Evolutionary conservation across 2,329 filamentous ascomycete genomes (phyloP).

Genomic region (Fusarium keratoplasticum): DNA sequence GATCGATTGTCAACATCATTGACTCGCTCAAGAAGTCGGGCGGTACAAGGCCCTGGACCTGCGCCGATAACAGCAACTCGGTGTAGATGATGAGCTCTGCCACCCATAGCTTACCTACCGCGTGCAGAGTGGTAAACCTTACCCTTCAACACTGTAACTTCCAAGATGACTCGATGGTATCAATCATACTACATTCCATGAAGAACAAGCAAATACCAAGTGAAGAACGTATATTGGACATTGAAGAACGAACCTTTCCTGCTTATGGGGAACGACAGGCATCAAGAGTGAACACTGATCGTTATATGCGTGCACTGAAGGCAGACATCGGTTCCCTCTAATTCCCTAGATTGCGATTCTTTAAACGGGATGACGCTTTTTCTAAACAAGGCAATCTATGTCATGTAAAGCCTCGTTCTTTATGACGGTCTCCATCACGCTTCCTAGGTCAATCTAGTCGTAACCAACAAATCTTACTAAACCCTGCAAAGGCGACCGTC

Average conservation of each 20-base stretch:
- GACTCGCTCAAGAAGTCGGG: conserved; percentile 50
- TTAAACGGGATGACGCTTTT: background rate
- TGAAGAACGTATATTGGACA: background rate
- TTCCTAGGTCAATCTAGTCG: background rate
- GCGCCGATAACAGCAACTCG: conserved; percentile 56
- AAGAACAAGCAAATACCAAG: background rate
- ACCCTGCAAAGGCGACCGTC: conserved; percentile 7
- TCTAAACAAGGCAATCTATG: background rate
- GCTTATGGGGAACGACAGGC: background rate
- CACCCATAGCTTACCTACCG: background rate
- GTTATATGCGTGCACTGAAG: background rate
- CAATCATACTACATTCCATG: background rate
- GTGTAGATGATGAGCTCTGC: background rate
- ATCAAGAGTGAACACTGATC: background rate
- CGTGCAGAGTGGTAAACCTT: background rate
- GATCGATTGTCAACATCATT: conserved; percentile 52
- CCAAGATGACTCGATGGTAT: background rate
- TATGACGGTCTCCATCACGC: background rate
- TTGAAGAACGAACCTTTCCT: background rate
- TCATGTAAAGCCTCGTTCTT: background rate
- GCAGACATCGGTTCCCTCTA: background rate
- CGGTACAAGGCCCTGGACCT: conserved; percentile 55
- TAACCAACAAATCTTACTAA: background rate
- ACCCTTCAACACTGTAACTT: background rate
- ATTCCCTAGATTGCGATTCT: background rate